A percentile compares a stretch with the other conserved stretches of the same genome.
Conservation (phyloP, 768 basidiomycete species). For the Asterophora parasitica region DNA sequence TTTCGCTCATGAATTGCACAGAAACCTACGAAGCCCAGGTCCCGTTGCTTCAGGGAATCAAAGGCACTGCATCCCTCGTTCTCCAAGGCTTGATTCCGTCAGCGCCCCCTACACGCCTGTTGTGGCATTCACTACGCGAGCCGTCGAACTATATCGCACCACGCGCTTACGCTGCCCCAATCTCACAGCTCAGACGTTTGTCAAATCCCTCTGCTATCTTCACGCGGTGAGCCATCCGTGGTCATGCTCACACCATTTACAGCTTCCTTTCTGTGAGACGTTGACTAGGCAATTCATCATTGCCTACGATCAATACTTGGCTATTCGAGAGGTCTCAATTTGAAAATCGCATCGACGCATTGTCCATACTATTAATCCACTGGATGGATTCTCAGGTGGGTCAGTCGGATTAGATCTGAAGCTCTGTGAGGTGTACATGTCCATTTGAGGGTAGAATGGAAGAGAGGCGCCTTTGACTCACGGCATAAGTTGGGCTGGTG, state of each 20-base stretch:
- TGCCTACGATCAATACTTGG: slow-evolving; percentile 22
- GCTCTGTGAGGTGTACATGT: too few relatives aligned
- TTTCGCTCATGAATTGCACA: too few relatives aligned
- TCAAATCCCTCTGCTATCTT: slow-evolving; percentile 26
- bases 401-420: too few relatives aligned
- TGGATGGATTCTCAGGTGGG: too few relatives aligned
- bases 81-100: slow-evolving; percentile 22
- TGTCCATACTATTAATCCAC: too few relatives aligned
- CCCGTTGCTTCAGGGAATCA: too few relatives aligned
- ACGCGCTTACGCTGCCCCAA: slow-evolving; percentile 19
- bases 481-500: too few relatives aligned
- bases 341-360: too few relatives aligned
- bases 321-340: too few relatives aligned
- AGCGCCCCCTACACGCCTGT: slow-evolving; percentile 19
- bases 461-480: too few relatives aligned
- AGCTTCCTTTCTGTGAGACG: slow-evolving; percentile 1
- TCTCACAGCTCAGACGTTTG: slow-evolving; percentile 22
- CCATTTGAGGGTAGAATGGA: too few relatives aligned
- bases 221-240: slow-evolving; percentile 11
- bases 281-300: slow-evolving; percentile 19
- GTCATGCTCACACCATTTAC: slow-evolving; percentile 10
- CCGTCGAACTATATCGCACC: slow-evolving; percentile 21
- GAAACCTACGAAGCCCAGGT: too few relatives aligned
- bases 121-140: slow-evolving; percentile 16
- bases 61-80: slow-evolving; percentile 9